phyloP scores from a whole-genome alignment of 2,329 filamentous ascomycete genomes.

The Intubia oerlemansii region DNA sequence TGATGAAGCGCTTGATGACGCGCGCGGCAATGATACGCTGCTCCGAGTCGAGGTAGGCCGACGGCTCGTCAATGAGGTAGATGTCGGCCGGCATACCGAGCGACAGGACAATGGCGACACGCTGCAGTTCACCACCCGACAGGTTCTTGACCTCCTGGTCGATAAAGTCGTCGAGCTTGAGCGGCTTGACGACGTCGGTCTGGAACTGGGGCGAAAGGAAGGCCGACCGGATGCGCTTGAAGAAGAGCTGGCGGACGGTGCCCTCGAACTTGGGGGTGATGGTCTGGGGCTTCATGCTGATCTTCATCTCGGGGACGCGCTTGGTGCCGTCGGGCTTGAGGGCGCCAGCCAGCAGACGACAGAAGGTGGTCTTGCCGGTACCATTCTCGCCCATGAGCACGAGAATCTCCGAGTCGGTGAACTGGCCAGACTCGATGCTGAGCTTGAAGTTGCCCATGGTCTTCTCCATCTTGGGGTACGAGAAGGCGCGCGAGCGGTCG shows the following conservation, averaged over 20 bases:
- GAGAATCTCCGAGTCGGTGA: slow-evolving; percentile 95
- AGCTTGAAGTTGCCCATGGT: slow-evolving; percentile 61
- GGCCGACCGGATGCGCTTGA: slow-evolving; percentile 97
- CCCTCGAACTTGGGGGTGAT: slow-evolving; percentile 97
- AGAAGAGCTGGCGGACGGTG: slow-evolving; percentile 92
- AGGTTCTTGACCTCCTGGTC: slow-evolving; percentile 98
- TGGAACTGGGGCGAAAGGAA: slow-evolving; percentile 97
- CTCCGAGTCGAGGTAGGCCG: slow-evolving; percentile 93
- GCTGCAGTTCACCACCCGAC: slow-evolving; percentile 97
- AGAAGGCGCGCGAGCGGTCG: slow-evolving; percentile 69
- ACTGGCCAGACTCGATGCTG: slow-evolving; percentile 58
- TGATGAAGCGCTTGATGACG: slow-evolving; percentile 99
- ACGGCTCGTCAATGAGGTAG: slow-evolving; percentile 95
- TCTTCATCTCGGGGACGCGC: slow-evolving; percentile 80
- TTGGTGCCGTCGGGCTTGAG: slow-evolving; percentile 69
- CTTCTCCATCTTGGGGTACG: slow-evolving; percentile 82
- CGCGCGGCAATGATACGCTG: slow-evolving; percentile 94
- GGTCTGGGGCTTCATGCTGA: slow-evolving; percentile 73
- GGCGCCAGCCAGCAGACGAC: slow-evolving; percentile 80
- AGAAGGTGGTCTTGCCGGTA: slow-evolving; percentile 95
- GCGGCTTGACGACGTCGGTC: slow-evolving; percentile 98
- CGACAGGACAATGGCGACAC: slow-evolving; percentile 94
- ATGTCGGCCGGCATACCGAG: slow-evolving; percentile 92
- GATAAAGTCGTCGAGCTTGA: slow-evolving; percentile 97
- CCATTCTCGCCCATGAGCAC: slow-evolving; percentile 99